These are phyloP conservation scores for Podospora comata DNA, from an alignment of 495 filamentous ascomycete genomes.

Conservation along the genomic window DNA sequence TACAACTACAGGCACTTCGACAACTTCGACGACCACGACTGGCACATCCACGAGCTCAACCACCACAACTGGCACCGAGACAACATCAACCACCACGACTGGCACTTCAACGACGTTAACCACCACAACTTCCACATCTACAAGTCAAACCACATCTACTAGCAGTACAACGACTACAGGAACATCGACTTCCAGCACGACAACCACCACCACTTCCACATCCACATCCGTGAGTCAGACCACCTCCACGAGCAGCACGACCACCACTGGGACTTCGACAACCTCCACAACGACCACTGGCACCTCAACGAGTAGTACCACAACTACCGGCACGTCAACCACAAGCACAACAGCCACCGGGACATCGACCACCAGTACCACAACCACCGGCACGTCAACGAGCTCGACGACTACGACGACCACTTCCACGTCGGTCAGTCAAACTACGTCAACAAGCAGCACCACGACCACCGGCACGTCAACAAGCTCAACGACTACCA, in stretches of 20 bases:
- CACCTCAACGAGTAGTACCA: not conserved
- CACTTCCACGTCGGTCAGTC: not conserved
- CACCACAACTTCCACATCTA: not conserved
- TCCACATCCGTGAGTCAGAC: not conserved
- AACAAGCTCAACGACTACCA: not conserved
- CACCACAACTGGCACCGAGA: not conserved
- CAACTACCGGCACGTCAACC: constrained; percentile 2
- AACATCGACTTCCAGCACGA: not conserved
- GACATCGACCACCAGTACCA: not conserved
- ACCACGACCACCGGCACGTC: not conserved
- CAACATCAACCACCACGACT: not conserved
- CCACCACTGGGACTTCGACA: not conserved
- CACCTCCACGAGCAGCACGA: not conserved
- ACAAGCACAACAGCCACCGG: not conserved
- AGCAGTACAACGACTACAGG: too few relatives aligned
- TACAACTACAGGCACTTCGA: too few relatives aligned
- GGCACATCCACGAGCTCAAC: not conserved
- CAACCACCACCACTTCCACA: not conserved
- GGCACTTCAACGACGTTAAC: not conserved
- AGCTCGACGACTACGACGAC: constrained; percentile 1
- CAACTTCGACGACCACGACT: not conserved
- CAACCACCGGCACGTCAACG: not conserved
- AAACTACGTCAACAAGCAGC: not conserved
- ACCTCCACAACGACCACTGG: not conserved
- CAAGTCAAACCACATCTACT: not conserved